Percentiles rank a stretch among this genome's conserved stretches.
Conservation (phyloP, 1,139 yeast genomes). For the Magnusiomyces sp. region DNA sequence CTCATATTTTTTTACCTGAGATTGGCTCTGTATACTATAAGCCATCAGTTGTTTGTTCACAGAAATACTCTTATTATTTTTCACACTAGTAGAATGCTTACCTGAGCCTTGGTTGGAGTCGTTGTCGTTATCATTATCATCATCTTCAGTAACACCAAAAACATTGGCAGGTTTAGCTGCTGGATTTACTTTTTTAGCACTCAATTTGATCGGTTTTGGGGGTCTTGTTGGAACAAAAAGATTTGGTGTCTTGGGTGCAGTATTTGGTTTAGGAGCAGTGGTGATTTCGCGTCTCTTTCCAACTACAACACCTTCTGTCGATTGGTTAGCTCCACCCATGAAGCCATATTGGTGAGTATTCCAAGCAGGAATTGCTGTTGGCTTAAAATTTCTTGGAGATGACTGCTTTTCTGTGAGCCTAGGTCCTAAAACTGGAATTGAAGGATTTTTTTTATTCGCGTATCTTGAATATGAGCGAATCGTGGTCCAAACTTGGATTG, state of each 20-base stretch:
- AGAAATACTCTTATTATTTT: neutral
- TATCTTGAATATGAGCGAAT: conserved; percentile 65
- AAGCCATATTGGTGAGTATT: conserved; percentile 52
- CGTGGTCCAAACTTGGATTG: conserved; percentile 67
- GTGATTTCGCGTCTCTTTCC: conserved; percentile 42
- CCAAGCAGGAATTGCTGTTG: conserved; percentile 39
- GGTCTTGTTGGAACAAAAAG: conserved; percentile 9
- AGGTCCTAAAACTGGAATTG: conserved; percentile 46
- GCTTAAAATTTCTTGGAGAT: conserved; percentile 33
- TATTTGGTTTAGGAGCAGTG: conserved; percentile 10
- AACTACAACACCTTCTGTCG: conserved; percentile 43
- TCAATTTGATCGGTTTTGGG: conserved; percentile 12
- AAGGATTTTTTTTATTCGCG: conserved; percentile 41
- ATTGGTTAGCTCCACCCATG: conserved; percentile 47
- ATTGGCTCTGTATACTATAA: conserved; percentile 17
- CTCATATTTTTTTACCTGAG: conserved; percentile 11
- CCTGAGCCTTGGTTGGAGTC: conserved; percentile 5
- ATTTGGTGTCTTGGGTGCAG: conserved; percentile 15
- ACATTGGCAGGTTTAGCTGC: conserved; percentile 1
- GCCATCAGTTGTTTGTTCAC: conserved; percentile 21
- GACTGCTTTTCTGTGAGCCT: conserved; percentile 30
- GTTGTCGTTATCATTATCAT: conserved; percentile 13
- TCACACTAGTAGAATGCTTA: neutral
- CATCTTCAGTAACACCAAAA: conserved; percentile 15
- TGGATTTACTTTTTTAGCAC: conserved; percentile 4